Base-by-base conservation (phyloP, 305 asterid species). In the Ilex paraguariensis region DNA sequence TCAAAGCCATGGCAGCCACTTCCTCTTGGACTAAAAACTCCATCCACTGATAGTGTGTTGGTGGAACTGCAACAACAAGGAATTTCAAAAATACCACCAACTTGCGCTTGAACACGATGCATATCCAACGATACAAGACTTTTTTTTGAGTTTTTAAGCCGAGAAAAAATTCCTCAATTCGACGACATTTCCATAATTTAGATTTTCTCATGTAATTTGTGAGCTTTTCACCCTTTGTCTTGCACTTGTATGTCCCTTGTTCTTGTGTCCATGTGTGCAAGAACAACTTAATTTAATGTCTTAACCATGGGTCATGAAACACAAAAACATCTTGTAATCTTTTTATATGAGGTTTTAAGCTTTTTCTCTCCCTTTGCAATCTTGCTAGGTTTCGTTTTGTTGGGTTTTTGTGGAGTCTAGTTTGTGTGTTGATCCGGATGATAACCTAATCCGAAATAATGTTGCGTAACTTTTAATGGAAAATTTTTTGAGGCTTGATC, bases 1-100 rank as follows among this genome's bases (percentile, higher is more conserved):
- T 66, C 87, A 12, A 87, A 87, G 78, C 97, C 97, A 62, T 90
- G 97, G 97, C 81, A 75, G 76, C 92, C 95, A 51, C 84, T 90
- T 74, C 97, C 96, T 9, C 83, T 90, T 0, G 96, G 97, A 57
- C 83, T 90, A 73, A 90, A 85, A 70, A 91, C 95, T 12, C 96
- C 97, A 10, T 81, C 95, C 0, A 66, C 64, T 3, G 95, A 87
- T 50, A 58, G 95, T 11, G 91, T 87, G 48, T 39, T 87, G 85
- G 87, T 74, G 67, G 96, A 87, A 70, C 82, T 87, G 53, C 95
- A 87, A 51, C 92, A 81, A 12, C 92, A 87, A 77, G 97, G 96
- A 14, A 67, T 87, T 57, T 71, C 97, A 2, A 90, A 84, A 70
- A 70, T 90, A 64, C 96, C 97, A 44, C 92, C 95, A 11, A 59